phyloP scores from a whole-genome alignment of 352 stramenopile species.

The Phytophthora agathidicida region DNA sequence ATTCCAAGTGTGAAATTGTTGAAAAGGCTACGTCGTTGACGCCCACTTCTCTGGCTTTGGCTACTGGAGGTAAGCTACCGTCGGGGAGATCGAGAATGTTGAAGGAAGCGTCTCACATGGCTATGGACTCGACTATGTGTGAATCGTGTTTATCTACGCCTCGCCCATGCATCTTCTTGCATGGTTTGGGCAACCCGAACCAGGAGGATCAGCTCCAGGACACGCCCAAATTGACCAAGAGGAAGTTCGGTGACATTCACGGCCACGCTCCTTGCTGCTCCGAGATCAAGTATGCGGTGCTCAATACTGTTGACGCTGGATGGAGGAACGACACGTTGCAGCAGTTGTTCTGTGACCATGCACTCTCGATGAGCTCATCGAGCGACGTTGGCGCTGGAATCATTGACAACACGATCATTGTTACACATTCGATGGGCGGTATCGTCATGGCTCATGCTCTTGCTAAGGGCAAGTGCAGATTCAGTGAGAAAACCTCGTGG shows the following conservation, averaged over 20 bases:
- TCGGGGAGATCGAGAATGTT: conserved; percentile 18
- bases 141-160: conserved; percentile 17
- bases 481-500: conserved; percentile 26
- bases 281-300: conserved; percentile 43
- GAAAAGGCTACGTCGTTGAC: conserved; percentile 12
- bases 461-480: conserved; percentile 23
- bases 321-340: conserved; percentile 54
- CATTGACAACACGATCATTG: conserved; percentile 42
- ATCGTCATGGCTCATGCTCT: conserved; percentile 30
- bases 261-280: conserved; percentile 36
- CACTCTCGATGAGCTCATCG: conserved; percentile 28
- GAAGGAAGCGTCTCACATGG: conserved; percentile 10
- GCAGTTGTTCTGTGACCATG: conserved; percentile 39
- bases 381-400: conserved; percentile 10
- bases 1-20: conserved; percentile 8
- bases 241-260: conserved; percentile 24
- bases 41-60: conserved; percentile 20
- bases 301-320: conserved; percentile 47
- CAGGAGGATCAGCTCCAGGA: conserved; percentile 18
- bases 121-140: conserved; percentile 5
- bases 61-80: conserved; percentile 12
- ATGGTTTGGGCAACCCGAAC: conserved; percentile 23
- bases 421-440: conserved; percentile 53
- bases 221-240: conserved; percentile 6
- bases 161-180: conserved; percentile 36